Conservation (phyloP, 768 basidiomycete genomes). For the Hortiboletus campestris region DNA sequence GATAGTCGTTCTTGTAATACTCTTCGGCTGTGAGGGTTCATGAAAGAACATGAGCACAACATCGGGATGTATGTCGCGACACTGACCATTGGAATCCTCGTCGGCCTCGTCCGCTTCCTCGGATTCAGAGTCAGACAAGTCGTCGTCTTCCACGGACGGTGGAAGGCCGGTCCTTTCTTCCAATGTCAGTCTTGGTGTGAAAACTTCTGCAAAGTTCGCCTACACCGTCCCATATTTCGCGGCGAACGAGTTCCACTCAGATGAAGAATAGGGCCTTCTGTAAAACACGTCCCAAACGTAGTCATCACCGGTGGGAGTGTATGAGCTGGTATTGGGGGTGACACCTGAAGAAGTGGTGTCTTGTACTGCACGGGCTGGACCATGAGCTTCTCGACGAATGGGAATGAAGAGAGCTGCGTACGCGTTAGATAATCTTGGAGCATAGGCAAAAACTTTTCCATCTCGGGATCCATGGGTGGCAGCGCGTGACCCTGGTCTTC, state of each 20-base stretch:
- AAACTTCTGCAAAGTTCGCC: constrained; percentile 17
- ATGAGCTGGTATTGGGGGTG: not conserved
- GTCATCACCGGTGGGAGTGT: constrained; percentile 40
- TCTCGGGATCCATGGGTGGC: constrained; percentile 50
- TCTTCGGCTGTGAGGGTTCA: constrained; percentile 57
- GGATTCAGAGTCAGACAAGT: constrained; percentile 59
- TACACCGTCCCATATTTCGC: constrained; percentile 67
- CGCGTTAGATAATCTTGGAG: constrained; percentile 71
- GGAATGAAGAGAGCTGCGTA: constrained; percentile 30
- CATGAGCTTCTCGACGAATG: not conserved
- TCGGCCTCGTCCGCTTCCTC: constrained; percentile 75
- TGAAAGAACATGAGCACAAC: not conserved
- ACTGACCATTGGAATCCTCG: constrained; percentile 79
- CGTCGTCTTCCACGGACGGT: constrained; percentile 46
- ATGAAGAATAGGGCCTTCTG: constrained; percentile 57
- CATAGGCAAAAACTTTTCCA: constrained; percentile 77
- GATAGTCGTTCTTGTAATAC: constrained; percentile 84
- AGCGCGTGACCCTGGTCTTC: constrained; percentile 32
- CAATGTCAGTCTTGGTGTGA: not conserved
- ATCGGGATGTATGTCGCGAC: not conserved
- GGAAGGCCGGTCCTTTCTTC: constrained; percentile 61
- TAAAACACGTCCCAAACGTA: constrained; percentile 88
- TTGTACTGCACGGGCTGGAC: constrained; percentile 20
- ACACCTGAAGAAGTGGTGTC: constrained; percentile 17
- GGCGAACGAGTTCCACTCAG: constrained; percentile 56